Evolutionary conservation across 495 filamentous ascomycete genomes (phyloP).

Genomic region (Hypoxylon lienhwacheense): DNA sequence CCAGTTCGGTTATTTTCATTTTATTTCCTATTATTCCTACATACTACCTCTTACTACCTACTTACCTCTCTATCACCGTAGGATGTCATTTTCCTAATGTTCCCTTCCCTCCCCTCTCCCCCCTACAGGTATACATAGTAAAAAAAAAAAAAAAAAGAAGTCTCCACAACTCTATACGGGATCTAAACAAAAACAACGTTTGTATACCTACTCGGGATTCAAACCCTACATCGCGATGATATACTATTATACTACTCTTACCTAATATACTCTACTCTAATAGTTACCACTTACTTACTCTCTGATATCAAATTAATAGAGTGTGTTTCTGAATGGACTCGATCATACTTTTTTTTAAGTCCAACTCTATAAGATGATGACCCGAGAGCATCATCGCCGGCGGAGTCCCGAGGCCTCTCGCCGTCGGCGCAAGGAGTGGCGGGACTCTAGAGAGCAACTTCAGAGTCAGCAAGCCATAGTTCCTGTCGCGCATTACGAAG

Average conservation of each 20-base stretch:
- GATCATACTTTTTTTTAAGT: slow-evolving; percentile 20
- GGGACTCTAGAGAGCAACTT: slow-evolving; percentile 51
- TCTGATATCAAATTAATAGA: slow-evolving; percentile 10
- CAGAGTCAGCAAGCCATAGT: slow-evolving; percentile 25
- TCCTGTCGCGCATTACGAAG: slow-evolving; percentile 17
- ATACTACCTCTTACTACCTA: no score
- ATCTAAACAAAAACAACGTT: no score
- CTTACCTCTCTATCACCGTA: no score
- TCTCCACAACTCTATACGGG: slow-evolving; percentile 21
- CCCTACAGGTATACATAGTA: no score
- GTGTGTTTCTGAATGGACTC: slow-evolving; percentile 32
- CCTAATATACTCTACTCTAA: slow-evolving; percentile 27
- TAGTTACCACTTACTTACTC: no score
- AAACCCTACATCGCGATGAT: slow-evolving; percentile 29
- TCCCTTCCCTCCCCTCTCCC: no score
- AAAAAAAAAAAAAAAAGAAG: slow-evolving; percentile 34
- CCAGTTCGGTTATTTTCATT: slow-evolving; percentile 12
- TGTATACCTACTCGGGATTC: no score
- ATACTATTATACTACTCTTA: slow-evolving; percentile 16
- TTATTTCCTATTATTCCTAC: slow-evolving; percentile 11
- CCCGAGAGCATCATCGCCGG: slow-evolving; percentile 50
- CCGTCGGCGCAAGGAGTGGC: slow-evolving; percentile 51
- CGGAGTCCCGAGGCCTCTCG: slow-evolving; percentile 54
- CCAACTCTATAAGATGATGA: slow-evolving; percentile 42
- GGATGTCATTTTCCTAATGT: no score